A percentile compares a stretch with the other conserved stretches of the same genome.
Conservation (phyloP, 768 basidiomycete genomes). For the Gelatoporia subvermispora region DNA sequence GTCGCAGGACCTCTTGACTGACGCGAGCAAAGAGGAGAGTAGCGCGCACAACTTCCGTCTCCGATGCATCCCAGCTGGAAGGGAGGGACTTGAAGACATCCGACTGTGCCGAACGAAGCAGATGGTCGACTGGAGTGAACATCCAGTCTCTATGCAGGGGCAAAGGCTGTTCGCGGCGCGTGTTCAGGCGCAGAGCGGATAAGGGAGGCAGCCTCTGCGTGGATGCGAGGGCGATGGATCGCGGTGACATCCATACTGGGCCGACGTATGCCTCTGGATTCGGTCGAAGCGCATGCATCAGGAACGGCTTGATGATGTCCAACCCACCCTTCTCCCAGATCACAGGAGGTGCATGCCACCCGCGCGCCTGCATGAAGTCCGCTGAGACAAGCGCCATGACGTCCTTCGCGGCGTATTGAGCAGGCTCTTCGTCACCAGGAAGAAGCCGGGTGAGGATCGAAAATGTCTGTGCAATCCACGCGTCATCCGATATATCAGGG, state of each 20-base stretch:
- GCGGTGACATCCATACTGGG: slow-evolving; percentile 44
- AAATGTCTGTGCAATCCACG: slow-evolving; percentile 68
- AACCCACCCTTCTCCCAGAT: slow-evolving; percentile 52
- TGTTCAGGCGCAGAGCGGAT: slow-evolving; percentile 2
- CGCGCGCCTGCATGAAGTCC: slow-evolving; percentile 36
- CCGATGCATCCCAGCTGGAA: slow-evolving; percentile 69
- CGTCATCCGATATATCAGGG: slow-evolving; percentile 48
- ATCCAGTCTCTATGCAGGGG: slow-evolving; percentile 62
- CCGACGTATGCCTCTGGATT: slow-evolving; percentile 39
- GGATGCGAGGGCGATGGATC: slow-evolving; percentile 51
- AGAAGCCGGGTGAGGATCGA: slow-evolving; percentile 49
- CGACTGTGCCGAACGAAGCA: slow-evolving; percentile 73
- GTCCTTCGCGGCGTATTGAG: slow-evolving; percentile 38
- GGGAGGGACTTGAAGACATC: slow-evolving; percentile 68
- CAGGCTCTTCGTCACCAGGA: slow-evolving; percentile 73
- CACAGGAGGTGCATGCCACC: slow-evolving; percentile 31
- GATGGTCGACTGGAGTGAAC: slow-evolving; percentile 64
- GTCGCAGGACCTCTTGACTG: slow-evolving; percentile 39
- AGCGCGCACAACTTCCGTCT: slow-evolving; percentile 70
- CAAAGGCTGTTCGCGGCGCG: slow-evolving; percentile 27
- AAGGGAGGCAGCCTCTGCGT: slow-evolving; percentile 43
- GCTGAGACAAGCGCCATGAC: slow-evolving; percentile 32
- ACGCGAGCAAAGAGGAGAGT: slow-evolving; percentile 58
- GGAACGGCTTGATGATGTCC: slow-evolving; percentile 54
- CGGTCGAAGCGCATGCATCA: slow-evolving; percentile 43